Evolutionary conservation across 2,329 filamentous ascomycete genomes (phyloP), one percentile per base, ranked within the genome.

Genomic region (Orbilia oligospora): DNA sequence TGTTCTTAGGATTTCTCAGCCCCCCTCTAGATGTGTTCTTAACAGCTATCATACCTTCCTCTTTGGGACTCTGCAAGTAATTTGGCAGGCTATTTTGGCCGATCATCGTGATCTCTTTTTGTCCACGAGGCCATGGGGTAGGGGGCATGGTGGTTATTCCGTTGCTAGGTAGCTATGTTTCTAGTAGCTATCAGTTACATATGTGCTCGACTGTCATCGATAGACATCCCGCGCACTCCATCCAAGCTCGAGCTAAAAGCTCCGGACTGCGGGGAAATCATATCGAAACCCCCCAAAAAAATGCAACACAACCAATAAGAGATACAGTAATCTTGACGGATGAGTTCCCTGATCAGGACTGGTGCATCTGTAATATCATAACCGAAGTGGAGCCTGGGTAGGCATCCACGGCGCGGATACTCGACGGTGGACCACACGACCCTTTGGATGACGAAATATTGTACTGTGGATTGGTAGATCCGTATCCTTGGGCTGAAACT

Each of bases 101-200:
- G 36, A 61, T 61, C 56, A 61, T 61, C 22, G 36, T 61, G 56
- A 61, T 61, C 14, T 66, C 44, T 49, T 64, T 38, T 38, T 78
- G 68, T 72, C 55, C 75, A 78, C 75, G 75, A 69, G 75, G 68
- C 48, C 75, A 61, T 16, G 8, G 49, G 61, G 75, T 71, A 72
- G 38, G 75, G 75, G 36, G 64, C 68, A 78, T 38, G 63, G 63
- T n/a, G 10, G 9, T 22, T 49, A 24, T 64, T 77, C 66, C 30
- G 33, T 51, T 33, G 22, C 61, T 67, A 73, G 70, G 61, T 72
- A 73, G 51, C 70, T 67, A 41, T 49, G n/a, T 18, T 30, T 27
- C 41, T 33, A 18, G n/a, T 27, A 44, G 36, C 46, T 9, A 20
- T 51, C 38, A 30, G 14, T 18, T 61, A n/a, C n/a, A n/a, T n/a